Percentiles rank a stretch among this genome's conserved stretches.
Conservation (phyloP, 495 filamentous ascomycete species). For the Penicillium cinerascens region DNA sequence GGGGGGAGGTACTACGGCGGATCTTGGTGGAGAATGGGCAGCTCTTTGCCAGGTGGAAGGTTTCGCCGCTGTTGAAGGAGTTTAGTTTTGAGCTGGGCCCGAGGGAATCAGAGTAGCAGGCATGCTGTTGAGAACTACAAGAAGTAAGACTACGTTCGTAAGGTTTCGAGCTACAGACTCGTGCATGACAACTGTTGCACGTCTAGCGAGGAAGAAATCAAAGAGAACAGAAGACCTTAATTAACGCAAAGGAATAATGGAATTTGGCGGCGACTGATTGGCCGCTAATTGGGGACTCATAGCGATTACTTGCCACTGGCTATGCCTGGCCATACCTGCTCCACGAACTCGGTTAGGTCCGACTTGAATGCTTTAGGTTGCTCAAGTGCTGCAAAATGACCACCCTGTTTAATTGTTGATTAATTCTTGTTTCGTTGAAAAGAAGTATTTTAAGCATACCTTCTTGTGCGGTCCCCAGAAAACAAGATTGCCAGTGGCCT, state of each 20-base stretch:
- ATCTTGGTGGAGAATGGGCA: no score
- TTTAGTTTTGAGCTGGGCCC: no score
- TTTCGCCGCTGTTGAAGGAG: no score
- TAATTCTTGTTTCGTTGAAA: neutral
- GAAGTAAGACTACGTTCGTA: no score
- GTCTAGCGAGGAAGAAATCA: neutral
- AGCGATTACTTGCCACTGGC: neutral
- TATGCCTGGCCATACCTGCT: conserved; percentile 35
- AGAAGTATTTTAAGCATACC: conserved; percentile 4
- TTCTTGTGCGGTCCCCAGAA: conserved; percentile 45
- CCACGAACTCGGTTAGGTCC: conserved; percentile 57
- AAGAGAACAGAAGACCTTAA: neutral
- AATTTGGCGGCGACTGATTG: neutral
- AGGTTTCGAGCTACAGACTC: no score
- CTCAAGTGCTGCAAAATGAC: conserved; percentile 63
- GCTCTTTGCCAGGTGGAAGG: no score
- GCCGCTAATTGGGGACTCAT: neutral
- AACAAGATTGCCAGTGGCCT: conserved; percentile 46
- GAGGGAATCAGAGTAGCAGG: no score
- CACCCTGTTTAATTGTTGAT: conserved; percentile 37
- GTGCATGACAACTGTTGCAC: no score
- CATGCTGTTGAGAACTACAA: no score
- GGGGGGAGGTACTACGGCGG: no score
- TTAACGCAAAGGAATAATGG: neutral
- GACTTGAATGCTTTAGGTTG: conserved; percentile 48